These are phyloP conservation scores for Casaregolazyma lundiana DNA, from an alignment of 1,139 yeast species.

Conservation along the genomic window DNA sequence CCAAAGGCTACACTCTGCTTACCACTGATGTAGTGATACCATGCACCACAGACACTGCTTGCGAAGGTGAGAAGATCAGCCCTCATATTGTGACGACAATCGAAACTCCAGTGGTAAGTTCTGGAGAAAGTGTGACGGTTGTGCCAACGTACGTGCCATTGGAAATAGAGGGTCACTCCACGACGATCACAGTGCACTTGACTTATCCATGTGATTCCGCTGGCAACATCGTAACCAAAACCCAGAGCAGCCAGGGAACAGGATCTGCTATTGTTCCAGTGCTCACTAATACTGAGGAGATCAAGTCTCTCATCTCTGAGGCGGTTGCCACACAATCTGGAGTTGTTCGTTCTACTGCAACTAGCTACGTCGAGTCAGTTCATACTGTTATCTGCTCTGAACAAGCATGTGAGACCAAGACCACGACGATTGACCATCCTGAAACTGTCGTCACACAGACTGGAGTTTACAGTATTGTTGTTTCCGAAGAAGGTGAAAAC, in stretches of 20 bases:
- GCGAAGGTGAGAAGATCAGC: neutral
- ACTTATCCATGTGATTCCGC: neutral
- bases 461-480: neutral
- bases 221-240: neutral
- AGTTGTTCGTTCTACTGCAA: neutral
- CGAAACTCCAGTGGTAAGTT: neutral
- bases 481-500: neutral
- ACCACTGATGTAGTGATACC: neutral
- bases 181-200: neutral
- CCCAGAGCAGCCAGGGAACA: too few relatives aligned
- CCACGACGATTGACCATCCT: neutral
- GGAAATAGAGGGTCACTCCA: neutral
- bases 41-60: neutral
- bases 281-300: too few relatives aligned
- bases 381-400: slow-evolving; percentile 2
- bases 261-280: too few relatives aligned
- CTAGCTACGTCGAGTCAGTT: neutral
- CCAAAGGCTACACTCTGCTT: neutral
- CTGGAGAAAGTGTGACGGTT: neutral
- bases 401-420: neutral
- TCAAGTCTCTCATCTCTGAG: neutral
- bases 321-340: neutral
- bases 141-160: neutral
- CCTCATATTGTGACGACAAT: neutral
- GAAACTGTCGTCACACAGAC: neutral